Evolutionary conservation across 2,329 filamentous ascomycete genomes (phyloP).

Genomic region (Anisogramma anomala): DNA sequence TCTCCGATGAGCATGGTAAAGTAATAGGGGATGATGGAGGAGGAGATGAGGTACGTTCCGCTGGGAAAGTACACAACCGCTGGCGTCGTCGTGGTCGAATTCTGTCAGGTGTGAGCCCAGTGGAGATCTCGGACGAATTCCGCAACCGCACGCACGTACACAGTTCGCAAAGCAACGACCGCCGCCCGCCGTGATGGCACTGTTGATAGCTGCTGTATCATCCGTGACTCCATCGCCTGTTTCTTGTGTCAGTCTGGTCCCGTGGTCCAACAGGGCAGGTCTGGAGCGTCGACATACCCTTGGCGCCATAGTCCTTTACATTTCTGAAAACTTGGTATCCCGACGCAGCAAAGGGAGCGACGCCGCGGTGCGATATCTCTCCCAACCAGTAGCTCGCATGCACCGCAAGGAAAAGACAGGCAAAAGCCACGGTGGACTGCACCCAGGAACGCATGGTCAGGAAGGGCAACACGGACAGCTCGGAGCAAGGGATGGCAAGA

Average conservation of each 20-base stretch:
- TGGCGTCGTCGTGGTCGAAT: constrained; percentile 29
- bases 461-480: constrained; percentile 4
- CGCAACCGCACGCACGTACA: too few species aligned
- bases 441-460: constrained; percentile 20
- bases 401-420: constrained; percentile 19
- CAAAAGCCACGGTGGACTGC: constrained; percentile 20
- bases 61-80: constrained; percentile 33
- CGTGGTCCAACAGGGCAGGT: background rate
- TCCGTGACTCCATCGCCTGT: constrained; percentile 33
- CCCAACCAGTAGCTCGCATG: constrained; percentile 23
- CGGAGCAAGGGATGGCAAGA: background rate
- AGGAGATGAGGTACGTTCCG: constrained; percentile 57
- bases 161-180: constrained; percentile 32
- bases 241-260: background rate
- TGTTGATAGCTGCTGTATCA: constrained; percentile 35
- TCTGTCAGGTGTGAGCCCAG: constrained; percentile 19
- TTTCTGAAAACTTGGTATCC: constrained; percentile 36
- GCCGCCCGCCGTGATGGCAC: constrained; percentile 28
- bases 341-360: constrained; percentile 29
- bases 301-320: constrained; percentile 36
- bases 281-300: constrained; percentile 15
- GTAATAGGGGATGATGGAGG: constrained; percentile 63
- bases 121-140: fast-evolving
- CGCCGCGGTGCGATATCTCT: constrained; percentile 28
- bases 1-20: constrained; percentile 72